Evolutionary conservation across 225 moss, liverwort and hornwort species (phyloP).

Genomic region (Pseudisothecium myosuroides): DNA sequence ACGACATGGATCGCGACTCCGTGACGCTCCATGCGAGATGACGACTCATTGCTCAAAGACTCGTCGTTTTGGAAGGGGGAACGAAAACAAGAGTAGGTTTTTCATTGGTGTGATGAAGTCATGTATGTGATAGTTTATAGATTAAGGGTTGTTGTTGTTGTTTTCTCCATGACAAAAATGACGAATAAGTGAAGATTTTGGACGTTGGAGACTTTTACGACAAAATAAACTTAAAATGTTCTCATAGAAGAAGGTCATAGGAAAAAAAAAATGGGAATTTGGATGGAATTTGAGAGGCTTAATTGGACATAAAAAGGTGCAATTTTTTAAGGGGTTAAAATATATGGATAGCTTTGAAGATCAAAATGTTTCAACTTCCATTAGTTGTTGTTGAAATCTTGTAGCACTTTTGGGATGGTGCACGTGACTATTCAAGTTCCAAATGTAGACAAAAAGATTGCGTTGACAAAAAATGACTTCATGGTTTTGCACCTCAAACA

Average conservation of each 20-base stretch:
- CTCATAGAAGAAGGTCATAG: no score
- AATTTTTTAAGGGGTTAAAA: neutral
- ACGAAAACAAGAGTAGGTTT: neutral
- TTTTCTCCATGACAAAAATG: accelerated
- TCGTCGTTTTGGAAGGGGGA: neutral
- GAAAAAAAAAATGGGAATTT: neutral
- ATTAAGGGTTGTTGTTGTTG: accelerated
- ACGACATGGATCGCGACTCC: neutral
- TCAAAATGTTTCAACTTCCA: neutral
- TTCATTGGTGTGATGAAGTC: neutral
- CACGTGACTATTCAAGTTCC: neutral
- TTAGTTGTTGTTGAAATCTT: neutral
- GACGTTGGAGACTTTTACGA: no score
- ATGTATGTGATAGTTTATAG: neutral
- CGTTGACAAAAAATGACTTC: neutral
- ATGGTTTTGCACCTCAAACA: neutral
- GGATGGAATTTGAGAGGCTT: neutral
- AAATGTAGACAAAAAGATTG: neutral
- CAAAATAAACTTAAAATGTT: neutral
- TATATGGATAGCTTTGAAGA: neutral
- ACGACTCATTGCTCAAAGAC: neutral
- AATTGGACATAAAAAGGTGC: accelerated
- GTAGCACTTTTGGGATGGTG: neutral
- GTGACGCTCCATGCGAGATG: neutral
- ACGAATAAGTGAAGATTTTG: neutral